A percentile compares a stretch with the other conserved stretches of the same genome.
phyloP scores from a whole-genome alignment of 2,329 filamentous ascomycete genomes.

The Beauveria sp. region DNA sequence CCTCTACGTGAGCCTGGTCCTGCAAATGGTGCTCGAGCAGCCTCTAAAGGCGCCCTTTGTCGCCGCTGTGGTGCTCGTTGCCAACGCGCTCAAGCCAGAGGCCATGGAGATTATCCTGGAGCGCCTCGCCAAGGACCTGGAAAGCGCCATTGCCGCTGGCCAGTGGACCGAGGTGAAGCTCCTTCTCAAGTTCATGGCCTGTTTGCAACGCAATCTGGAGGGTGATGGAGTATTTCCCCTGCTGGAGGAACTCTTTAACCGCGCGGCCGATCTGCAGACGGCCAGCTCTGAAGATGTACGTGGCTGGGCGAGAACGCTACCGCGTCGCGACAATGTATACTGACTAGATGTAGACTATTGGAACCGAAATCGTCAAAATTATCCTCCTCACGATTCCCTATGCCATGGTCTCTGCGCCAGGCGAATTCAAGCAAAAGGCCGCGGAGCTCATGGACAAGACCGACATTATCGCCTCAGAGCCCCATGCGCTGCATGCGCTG shows the following conservation, averaged over 20 bases:
- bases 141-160: conserved; percentile 61
- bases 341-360: conserved; percentile 43
- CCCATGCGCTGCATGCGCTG: conserved; percentile 73
- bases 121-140: conserved; percentile 51
- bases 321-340: not conserved
- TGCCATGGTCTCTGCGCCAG: conserved; percentile 65
- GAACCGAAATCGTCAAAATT: conserved; percentile 89
- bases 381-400: conserved; percentile 94
- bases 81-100: conserved; percentile 71
- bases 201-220: conserved; percentile 70
- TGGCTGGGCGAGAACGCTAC: conserved; percentile 15
- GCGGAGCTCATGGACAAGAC: conserved; percentile 83
- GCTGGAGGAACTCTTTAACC: conserved; percentile 80
- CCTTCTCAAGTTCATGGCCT: conserved; percentile 80
- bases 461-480: conserved; percentile 84
- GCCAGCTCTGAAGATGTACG: conserved; percentile 86
- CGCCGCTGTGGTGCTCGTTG: conserved; percentile 71
- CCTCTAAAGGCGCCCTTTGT: conserved; percentile 97
- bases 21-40: conserved; percentile 80
- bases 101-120: conserved; percentile 64
- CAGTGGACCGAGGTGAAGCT: conserved; percentile 91
- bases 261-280: conserved; percentile 89
- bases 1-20: conserved; percentile 63
- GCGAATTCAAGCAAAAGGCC: conserved; percentile 64
- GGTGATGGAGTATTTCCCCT: conserved; percentile 80